Percentiles rank a stretch among this genome's conserved stretches.
Conservation (phyloP, 805 yeast species). For the Phaffomyces antillensis region DNA sequence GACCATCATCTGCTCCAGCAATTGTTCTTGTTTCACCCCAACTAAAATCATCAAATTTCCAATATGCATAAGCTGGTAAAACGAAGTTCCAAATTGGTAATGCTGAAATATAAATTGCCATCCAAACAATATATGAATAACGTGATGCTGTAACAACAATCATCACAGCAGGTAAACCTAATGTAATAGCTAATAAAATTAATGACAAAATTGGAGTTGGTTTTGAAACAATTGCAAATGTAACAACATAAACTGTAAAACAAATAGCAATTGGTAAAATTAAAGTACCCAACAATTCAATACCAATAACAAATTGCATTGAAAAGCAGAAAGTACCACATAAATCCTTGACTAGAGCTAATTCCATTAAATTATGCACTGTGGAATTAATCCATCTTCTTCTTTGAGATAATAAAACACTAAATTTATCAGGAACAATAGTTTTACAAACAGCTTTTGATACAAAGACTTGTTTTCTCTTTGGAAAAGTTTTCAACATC, state of each 20-base stretch:
- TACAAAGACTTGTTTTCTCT: conserved; percentile 77
- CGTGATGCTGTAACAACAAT: conserved; percentile 78
- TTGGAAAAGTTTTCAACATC: conserved; percentile 86
- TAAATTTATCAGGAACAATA: conserved; percentile 76
- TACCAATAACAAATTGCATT: conserved; percentile 84
- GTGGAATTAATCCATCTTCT: conserved; percentile 97
- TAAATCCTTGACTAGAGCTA: conserved; percentile 73
- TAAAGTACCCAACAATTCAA: conserved; percentile 81
- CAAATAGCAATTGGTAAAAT: conserved; percentile 84
- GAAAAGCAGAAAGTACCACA: conserved; percentile 95
- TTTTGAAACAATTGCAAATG: conserved; percentile 57
- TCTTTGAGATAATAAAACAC: conserved; percentile 79
- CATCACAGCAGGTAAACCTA: conserved; percentile 80
- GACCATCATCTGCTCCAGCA: conserved; percentile 60
- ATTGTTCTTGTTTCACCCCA: conserved; percentile 96
- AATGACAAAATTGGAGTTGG: conserved; percentile 79
- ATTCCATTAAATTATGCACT: conserved; percentile 84
- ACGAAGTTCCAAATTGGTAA: conserved; percentile 93
- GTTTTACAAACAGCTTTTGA: conserved; percentile 92
- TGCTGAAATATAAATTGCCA: conserved; percentile 68
- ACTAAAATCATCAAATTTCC: conserved; percentile 94
- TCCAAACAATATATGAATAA: conserved; percentile 67
- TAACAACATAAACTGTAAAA: conserved; percentile 73
- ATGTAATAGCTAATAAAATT: conserved; percentile 64
- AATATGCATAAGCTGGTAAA: conserved; percentile 77